Base-by-base conservation (phyloP, 768 basidiomycete species). In the Agrocybe pediades region DNA sequence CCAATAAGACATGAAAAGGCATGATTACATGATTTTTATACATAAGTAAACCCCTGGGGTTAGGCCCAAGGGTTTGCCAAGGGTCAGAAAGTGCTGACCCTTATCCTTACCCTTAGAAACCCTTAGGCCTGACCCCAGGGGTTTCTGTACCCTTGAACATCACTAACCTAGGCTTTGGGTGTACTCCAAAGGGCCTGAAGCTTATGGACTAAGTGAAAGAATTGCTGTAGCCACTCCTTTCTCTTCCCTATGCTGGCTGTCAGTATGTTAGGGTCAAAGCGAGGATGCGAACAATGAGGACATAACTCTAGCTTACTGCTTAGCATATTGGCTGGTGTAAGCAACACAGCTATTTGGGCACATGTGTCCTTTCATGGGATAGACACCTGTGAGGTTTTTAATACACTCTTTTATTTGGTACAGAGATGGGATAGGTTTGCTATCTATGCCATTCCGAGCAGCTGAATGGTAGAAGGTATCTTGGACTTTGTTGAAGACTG, bases 161-260 rank as follows among this genome's bases (percentile, higher is more conserved):
- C n/a, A n/a, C n/a, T n/a, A n/a, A n/a, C n/a, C n/a, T n/a, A n/a
- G n/a, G n/a, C n/a, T 51, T 0, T 29, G 52, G 15, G 51, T 61
- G 0, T 30, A 7, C 66, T 52, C n/a, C 70, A 64, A 1, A 73
- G 57, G 0, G 77, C 75, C 48, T 80, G 78, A n/a, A n/a, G n/a
- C n/a, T n/a, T n/a, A n/a, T n/a, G n/a, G n/a, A n/a, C n/a, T n/a
- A 0, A 80, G 76, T 1, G 74, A 76, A 1, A 74, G 74, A 24
- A 79, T 42, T 0, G 68, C 74, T 17, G 79, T 70, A 0, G 76
- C 79, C 3, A 47, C 49, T 29, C 72, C 73, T 19, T 70, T 24
- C 53, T 55, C 46, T 69, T 68, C 27, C 41, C 17, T 20, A 11
- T 13, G 17, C 23, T 25, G n/a, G 41, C 21, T 45, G 26, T 6